Base-by-base conservation (phyloP, 192 early-diverging fungal genomes). In the Entomortierella lignicola region DNA sequence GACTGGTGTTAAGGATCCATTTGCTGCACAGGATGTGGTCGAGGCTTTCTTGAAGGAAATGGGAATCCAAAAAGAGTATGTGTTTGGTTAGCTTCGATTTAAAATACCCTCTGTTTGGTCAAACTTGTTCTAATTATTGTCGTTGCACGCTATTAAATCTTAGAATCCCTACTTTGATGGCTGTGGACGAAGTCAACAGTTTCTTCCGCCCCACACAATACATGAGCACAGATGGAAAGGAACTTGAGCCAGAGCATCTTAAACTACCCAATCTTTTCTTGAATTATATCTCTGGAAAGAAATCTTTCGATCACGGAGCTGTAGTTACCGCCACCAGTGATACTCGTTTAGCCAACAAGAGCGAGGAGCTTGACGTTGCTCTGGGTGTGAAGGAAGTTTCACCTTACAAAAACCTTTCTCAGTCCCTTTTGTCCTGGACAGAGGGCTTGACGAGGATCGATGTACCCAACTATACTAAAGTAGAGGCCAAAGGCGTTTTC, bases 151-250 rank as follows among this genome's bases (percentile, higher is more conserved):
- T 26, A 54, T 54, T 54, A 25, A 3, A 10, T 30, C 21, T 10
- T 61, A 82, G 85, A 23, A 81, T 73, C 41, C 86, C 86, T 23
- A 69, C 85, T 26, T 58, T 87, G 21, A 58, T 89, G 31, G 87
- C 86, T 44, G 66, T 89, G 44, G 87, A 89, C 57, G 83, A 80
- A 66, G 25, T 89, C 59, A 84, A 85, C 71, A 74, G 68, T 21
- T 82, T 89, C 34, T 87, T 82, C 71, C 71, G 72, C 43, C 70
- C 62, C 13, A 85, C 87, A 60, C 60, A 82, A 37, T 89, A 87
- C 53, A 27, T 64, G 51, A 68, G 70, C 56, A 32, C 71, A 27
- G 82, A 85, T 31, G 75, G 64, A 55, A 65, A 71, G 52, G 70
- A 68, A 7, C 70, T 89, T 23, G 81, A 83, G 13, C 69, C 85